Conservation (phyloP, 345 rosid genomes). For the Euphorbia pulcherrima region DNA sequence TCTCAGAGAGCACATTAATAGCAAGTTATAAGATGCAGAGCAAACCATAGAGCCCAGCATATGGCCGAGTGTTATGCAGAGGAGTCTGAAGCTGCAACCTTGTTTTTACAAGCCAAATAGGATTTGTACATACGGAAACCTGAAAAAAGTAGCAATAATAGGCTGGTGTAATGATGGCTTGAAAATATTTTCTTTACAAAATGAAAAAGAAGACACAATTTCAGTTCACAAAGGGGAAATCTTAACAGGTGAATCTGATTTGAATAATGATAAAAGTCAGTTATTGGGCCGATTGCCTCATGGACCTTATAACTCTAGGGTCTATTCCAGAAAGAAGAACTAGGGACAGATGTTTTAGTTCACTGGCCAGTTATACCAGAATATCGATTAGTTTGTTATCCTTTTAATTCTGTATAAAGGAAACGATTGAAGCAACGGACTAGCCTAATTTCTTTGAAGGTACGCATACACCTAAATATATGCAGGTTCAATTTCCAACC, state of each 20-base stretch:
- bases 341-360: too few species aligned
- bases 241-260: neutral
- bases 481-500: neutral
- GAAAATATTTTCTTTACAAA: neutral
- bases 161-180: neutral
- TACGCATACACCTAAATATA: neutral
- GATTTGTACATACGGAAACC: conserved; percentile 90
- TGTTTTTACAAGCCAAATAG: conserved; percentile 92
- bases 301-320: too few species aligned
- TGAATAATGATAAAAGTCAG: neutral
- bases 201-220: neutral
- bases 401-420: neutral
- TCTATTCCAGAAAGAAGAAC: too few species aligned
- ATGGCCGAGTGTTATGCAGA: conserved; percentile 65
- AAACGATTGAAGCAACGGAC: neutral
- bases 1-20: conserved; percentile 26
- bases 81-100: conserved; percentile 93
- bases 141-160: conserved; percentile 22
- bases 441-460: neutral
- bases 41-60: conserved; percentile 83
- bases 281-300: too few species aligned
- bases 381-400: too few species aligned
- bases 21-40: conserved; percentile 35
- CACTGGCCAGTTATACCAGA: too few species aligned
- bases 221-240: neutral